Evolutionary conservation across 2,329 filamentous ascomycete species (phyloP).

Genomic region (Westerdykella ornata): DNA sequence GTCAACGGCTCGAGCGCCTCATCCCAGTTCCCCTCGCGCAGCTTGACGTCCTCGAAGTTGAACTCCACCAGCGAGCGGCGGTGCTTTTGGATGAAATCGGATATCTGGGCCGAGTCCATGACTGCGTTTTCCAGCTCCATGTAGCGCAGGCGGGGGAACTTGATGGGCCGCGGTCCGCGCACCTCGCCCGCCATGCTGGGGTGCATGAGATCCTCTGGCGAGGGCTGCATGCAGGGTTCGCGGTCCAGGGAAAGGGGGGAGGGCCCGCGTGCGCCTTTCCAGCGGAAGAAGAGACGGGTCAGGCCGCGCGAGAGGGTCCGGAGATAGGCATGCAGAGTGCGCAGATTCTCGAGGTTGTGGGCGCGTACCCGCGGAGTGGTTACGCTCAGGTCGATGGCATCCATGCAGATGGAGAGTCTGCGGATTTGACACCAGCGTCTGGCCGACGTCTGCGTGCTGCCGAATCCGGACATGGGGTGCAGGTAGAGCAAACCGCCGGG

Average conservation of each 20-base stretch:
- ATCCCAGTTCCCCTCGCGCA: conserved; percentile 71
- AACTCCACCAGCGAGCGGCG: conserved; percentile 65
- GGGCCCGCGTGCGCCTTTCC: conserved; percentile 66
- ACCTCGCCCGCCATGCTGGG: conserved; percentile 29
- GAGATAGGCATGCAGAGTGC: conserved; percentile 71
- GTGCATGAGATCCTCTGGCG: conserved; percentile 32
- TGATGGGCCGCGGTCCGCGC: conserved; percentile 41
- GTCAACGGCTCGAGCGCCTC: conserved; percentile 70
- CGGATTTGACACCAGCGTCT: conserved; percentile 72
- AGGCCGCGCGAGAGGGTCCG: conserved; percentile 60
- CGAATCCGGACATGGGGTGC: conserved; percentile 66
- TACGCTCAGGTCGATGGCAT: conserved; percentile 59
- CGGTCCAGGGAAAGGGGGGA: conserved; percentile 63
- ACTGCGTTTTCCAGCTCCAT: conserved; percentile 66
- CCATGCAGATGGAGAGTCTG: conserved; percentile 65
- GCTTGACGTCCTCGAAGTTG: conserved; percentile 68
- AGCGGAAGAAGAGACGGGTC: conserved; percentile 68
- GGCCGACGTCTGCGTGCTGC: conserved; percentile 63
- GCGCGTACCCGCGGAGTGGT: conserved; percentile 44
- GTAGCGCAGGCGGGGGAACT: conserved; percentile 60
- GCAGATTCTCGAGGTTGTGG: conserved; percentile 58
- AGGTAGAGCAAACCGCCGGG: conserved; percentile 71
- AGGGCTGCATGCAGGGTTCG: conserved; percentile 62
- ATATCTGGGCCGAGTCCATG: conserved; percentile 65
- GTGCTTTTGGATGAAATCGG: conserved; percentile 61